These are phyloP conservation scores for Bidens hawaiensis DNA, from an alignment of 140 eudicot species.

Conservation along the genomic window DNA sequence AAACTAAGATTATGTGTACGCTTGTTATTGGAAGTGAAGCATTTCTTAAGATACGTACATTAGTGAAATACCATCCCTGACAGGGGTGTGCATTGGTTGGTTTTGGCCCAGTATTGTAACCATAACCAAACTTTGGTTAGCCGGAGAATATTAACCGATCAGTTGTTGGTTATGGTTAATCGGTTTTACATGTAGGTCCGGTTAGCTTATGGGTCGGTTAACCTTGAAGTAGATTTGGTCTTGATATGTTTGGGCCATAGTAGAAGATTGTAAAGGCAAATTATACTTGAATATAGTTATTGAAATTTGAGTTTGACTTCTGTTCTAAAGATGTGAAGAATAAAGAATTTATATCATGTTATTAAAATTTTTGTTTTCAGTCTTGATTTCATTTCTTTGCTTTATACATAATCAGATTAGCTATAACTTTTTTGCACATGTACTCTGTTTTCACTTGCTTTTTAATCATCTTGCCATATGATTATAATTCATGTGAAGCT, in stretches of 20 bases:
- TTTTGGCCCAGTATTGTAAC: too few species aligned
- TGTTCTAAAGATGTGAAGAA: conserved; percentile 8
- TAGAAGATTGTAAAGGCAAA: neutral
- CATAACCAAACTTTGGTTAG: too few species aligned
- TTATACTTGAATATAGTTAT: neutral
- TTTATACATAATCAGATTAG: neutral
- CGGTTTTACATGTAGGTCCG: too few species aligned
- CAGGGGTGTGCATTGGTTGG: too few species aligned
- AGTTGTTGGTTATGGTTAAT: too few species aligned
- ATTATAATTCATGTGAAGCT: conserved; percentile 3
- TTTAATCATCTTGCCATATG: conserved; percentile 3
- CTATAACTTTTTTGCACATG: neutral
- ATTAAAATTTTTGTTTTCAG: conserved; percentile 9
- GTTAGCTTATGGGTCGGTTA: too few species aligned
- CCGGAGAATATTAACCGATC: too few species aligned
- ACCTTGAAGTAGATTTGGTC: too few species aligned
- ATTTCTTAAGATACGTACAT: neutral
- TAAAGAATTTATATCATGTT: neutral
- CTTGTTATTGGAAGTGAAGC: conserved; percentile 5
- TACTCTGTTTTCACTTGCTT: neutral
- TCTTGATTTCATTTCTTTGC: conserved; percentile 5
- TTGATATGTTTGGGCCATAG: too few species aligned
- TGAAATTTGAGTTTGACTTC: conserved; percentile 9
- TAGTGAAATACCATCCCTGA: neutral
- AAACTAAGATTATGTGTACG: neutral